phyloP scores from a whole-genome alignment of 2,329 filamentous ascomycete genomes.

The Diplocarpon rosae region DNA sequence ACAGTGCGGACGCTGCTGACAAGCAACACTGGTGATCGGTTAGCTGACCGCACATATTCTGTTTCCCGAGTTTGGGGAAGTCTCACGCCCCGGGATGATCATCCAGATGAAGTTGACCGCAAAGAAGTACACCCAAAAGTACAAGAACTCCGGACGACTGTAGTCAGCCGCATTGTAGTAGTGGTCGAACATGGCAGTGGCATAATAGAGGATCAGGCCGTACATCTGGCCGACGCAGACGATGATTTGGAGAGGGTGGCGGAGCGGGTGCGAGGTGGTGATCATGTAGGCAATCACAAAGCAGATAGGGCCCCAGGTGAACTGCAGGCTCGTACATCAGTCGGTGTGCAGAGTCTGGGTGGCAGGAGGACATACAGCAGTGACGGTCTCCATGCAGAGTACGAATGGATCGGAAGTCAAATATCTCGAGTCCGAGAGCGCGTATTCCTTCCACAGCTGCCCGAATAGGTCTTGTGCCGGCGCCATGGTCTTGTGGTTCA shows the following conservation, averaged over 20 bases:
- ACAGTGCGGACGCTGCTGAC: constrained; percentile 28
- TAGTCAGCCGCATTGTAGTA: constrained; percentile 37
- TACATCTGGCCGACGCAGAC: constrained; percentile 31
- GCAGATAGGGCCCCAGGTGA: constrained; percentile 49
- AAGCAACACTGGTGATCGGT: constrained; percentile 2
- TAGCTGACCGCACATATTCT: not conserved
- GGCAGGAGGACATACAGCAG: constrained; percentile 29
- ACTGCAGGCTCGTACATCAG: constrained; percentile 25
- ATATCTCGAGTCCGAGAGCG: constrained; percentile 45
- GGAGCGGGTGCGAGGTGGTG: constrained; percentile 31
- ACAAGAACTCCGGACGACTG: constrained; percentile 47
- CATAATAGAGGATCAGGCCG: constrained; percentile 52
- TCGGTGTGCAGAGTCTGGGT: not conserved
- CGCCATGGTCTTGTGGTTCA: constrained; percentile 34
- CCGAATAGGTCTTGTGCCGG: constrained; percentile 34
- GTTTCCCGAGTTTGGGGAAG: not conserved
- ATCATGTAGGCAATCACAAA: constrained; percentile 38
- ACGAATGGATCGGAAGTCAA: constrained; percentile 41
- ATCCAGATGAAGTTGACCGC: constrained; percentile 53
- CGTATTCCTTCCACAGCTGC: constrained; percentile 48
- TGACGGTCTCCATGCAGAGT: constrained; percentile 45
- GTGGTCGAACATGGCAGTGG: constrained; percentile 43
- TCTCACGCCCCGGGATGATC: constrained; percentile 43
- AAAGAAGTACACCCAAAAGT: constrained; percentile 54
- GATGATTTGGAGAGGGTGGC: constrained; percentile 39